phyloP scores from a whole-genome alignment of 1,284 basidiomycete species.

The Hemileia vastatrix region DNA sequence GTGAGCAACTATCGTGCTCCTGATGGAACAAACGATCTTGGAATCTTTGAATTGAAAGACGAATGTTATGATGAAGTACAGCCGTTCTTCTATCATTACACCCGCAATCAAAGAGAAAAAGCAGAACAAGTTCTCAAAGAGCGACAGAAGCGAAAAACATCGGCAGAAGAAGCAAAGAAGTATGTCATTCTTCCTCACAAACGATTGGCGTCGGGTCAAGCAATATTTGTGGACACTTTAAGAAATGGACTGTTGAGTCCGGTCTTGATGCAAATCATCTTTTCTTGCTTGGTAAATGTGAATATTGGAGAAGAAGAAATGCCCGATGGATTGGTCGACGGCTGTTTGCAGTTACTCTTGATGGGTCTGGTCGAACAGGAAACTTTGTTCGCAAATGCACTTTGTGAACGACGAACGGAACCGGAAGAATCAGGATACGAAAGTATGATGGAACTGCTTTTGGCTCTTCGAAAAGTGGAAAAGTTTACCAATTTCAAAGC shows the following conservation, averaged over 20 bases:
- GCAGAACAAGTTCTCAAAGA: constrained; percentile 69
- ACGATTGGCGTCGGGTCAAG: constrained; percentile 55
- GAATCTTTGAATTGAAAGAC: constrained; percentile 76
- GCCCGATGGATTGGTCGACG: no score
- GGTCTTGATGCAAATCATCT: constrained; percentile 62
- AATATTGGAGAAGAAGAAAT: no score
- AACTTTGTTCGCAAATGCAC: no score
- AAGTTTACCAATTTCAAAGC: no score
- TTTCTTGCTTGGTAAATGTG: no score
- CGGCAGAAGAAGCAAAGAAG: constrained; percentile 47
- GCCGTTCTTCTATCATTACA: constrained; percentile 92
- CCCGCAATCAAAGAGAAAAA: constrained; percentile 84
- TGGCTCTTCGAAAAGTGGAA: no score
- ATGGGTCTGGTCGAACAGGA: no score
- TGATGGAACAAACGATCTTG: constrained; percentile 64
- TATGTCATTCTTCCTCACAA: constrained; percentile 65
- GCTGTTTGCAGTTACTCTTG: no score
- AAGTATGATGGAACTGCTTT: no score
- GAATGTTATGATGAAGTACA: constrained; percentile 77
- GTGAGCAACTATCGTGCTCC: constrained; percentile 77
- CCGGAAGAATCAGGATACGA: no score
- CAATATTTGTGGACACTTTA: constrained; percentile 59
- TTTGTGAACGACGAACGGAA: no score
- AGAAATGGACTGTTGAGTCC: constrained; percentile 56
- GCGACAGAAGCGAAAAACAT: constrained; percentile 60